These are phyloP conservation scores for Ophiosphaerella herpotricha DNA, from an alignment of 2,329 filamentous ascomycete species.

Conservation along the genomic window DNA sequence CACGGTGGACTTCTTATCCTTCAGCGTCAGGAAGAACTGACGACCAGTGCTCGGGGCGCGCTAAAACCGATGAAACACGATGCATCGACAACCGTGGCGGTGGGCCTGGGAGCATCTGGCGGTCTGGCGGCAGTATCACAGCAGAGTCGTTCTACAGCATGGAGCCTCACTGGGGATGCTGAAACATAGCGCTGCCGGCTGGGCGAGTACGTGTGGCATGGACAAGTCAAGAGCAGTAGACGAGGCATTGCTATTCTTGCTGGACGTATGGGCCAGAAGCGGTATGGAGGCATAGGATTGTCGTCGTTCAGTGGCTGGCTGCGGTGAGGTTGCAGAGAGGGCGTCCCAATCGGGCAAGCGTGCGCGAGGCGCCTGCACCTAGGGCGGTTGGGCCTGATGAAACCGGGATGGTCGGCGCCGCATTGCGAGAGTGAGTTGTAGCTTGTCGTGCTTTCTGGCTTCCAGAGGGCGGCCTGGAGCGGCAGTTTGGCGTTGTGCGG, in stretches of 20 bases:
- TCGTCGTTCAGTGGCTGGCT: constrained; percentile 33
- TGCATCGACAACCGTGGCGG: constrained; percentile 36
- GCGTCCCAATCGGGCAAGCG: constrained; percentile 25
- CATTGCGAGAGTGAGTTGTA: constrained; percentile 11
- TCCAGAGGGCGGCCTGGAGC: constrained; percentile 22
- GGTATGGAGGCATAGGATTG: constrained; percentile 17
- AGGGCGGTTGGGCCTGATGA: constrained; percentile 44
- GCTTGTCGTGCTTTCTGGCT: constrained; percentile 9
- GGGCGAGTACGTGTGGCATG: constrained; percentile 37
- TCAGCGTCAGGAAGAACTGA: constrained; percentile 32
- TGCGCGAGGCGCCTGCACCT: constrained; percentile 41
- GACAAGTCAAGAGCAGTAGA: constrained; percentile 29
- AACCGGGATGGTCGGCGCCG: constrained; percentile 38
- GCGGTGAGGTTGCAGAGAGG: constrained; percentile 27
- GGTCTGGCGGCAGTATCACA: constrained; percentile 40
- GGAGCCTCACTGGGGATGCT: constrained; percentile 37
- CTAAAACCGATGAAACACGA: constrained; percentile 48
- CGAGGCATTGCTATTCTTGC: constrained; percentile 33
- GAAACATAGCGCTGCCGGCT: constrained; percentile 42
- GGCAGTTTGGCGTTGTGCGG: constrained; percentile 34
- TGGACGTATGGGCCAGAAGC: constrained; percentile 17
- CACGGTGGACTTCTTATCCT: constrained; percentile 47
- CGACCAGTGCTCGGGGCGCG: constrained; percentile 43
- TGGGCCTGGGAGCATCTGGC: constrained; percentile 29
- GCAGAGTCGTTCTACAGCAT: constrained; percentile 29